Evolutionary conservation across 345 rosid species (phyloP).

Genomic region (Eucalyptus coolabah): DNA sequence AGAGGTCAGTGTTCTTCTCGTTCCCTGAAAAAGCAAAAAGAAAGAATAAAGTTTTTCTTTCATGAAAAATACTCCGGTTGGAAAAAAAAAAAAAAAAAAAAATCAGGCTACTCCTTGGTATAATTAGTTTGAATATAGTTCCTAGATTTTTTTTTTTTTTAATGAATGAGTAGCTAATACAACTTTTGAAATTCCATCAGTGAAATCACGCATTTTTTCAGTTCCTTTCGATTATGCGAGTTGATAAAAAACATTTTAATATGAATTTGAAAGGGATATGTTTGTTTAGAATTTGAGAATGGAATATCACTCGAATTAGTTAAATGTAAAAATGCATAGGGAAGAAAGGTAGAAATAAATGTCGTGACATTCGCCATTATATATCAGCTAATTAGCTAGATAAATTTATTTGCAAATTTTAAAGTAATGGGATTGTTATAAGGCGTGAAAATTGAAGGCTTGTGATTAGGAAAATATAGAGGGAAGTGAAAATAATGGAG

Average conservation of each 20-base stretch:
- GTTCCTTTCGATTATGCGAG: neutral
- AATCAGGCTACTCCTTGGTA: neutral
- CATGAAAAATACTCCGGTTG: neutral
- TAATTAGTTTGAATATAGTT: neutral
- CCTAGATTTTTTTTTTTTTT: neutral
- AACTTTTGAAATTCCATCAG: neutral
- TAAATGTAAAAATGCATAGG: neutral
- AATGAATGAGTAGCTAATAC: neutral
- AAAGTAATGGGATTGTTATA: neutral
- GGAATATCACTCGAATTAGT: neutral
- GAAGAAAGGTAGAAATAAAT: neutral
- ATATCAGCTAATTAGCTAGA: no score
- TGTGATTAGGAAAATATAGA: neutral
- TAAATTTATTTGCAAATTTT: neutral
- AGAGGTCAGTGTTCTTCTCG: neutral
- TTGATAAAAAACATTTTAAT: neutral
- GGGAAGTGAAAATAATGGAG: neutral
- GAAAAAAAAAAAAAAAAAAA: neutral
- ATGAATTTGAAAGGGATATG: neutral
- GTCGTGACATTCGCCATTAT: neutral
- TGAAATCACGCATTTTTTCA: neutral
- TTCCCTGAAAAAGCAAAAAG: neutral
- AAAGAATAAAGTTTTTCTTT: neutral
- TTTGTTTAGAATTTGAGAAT: neutral
- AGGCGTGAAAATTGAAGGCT: neutral